Base-by-base conservation (phyloP, 2,329 filamentous ascomycete species). In the Arthrinium puccinioides region DNA sequence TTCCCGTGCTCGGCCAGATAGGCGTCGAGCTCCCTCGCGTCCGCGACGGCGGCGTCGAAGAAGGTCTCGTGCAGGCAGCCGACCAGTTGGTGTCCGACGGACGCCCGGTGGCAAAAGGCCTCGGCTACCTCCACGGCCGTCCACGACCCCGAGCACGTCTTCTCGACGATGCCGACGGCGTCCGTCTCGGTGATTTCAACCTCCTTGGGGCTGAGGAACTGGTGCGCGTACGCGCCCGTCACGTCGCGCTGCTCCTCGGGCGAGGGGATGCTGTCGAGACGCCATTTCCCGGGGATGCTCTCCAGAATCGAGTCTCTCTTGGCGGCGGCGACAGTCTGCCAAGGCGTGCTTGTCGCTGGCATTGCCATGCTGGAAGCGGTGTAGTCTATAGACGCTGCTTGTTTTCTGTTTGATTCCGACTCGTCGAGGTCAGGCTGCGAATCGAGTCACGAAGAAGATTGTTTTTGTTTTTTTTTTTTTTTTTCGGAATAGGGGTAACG, bases 21-120 rank as follows among this genome's bases (percentile, higher is more conserved):
- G 2, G 11, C 28, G 23, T 41, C 39, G 16, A 37, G 33, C 9
- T 32, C 21, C 29, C 25, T 33, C 10, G 39, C 39, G 10, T 41
- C 28, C 3, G 15, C 23, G 6, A 41, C 15, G 6, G 39, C 39
- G 7, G 18, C 33, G 4, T 37, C 39, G 14, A 33, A 37, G 32
- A 31, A 40, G 6, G 23, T 27, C 27, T 40, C 38, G 18, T 31
- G 26, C 2, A 40, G 33, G 6, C 38, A 40, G 19, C 36, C 36
- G 20, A 32, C 34, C 29, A 41, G n/a, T 13, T 41, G 39, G 20
- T 41, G 39, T 13, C 21, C 18, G 3, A 37, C 16, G 1, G 39
- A 23, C 6, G 39, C 39, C 7, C 39, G 21, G 29, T 41, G 34
- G 19, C 39, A 41, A n/a, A 41, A 41, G 4, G 39, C 33, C 10